Evolutionary conservation across 1,139 yeast genomes (phyloP).

Genomic region (Geotrichum europaeum): DNA sequence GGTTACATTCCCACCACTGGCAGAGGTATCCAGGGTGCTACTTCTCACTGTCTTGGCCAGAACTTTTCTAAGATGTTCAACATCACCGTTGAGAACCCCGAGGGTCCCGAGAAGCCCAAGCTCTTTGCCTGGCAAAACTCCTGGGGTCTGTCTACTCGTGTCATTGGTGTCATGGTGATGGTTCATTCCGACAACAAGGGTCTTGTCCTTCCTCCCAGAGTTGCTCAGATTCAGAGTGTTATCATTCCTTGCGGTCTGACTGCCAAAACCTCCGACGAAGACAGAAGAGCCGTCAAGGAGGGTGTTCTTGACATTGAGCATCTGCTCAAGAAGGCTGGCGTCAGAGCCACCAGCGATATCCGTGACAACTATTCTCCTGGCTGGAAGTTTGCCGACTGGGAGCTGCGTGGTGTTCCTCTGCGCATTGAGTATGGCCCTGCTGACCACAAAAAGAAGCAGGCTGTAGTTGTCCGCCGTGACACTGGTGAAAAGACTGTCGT

Average conservation of each 20-base stretch:
- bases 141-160: constrained; percentile 98
- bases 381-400: constrained; percentile 98
- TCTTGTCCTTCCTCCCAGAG: constrained; percentile 94
- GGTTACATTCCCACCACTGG: constrained; percentile 98
- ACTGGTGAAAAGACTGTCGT: constrained; percentile 69
- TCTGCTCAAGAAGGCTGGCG: constrained; percentile 42
- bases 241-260: constrained; percentile 95
- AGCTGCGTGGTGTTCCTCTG: constrained; percentile 90
- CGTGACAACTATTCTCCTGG: constrained; percentile 96
- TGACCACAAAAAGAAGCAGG: constrained; percentile 75
- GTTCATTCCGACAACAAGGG: constrained; percentile 98
- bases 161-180: constrained; percentile 99
- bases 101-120: constrained; percentile 67
- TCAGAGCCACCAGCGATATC: constrained; percentile 80
- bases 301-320: constrained; percentile 66
- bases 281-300: constrained; percentile 58
- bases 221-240: constrained; percentile 85
- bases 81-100: constrained; percentile 91
- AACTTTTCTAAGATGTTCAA: constrained; percentile 98
- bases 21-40: constrained; percentile 99
- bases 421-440: constrained; percentile 95
- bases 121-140: constrained; percentile 92
- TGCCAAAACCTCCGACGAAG: constrained; percentile 72
- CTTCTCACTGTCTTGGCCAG: constrained; percentile 96
- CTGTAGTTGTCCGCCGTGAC: constrained; percentile 89